Evolutionary conservation across 2,329 filamentous ascomycete species (phyloP).

Genomic region (Fusarium sarcochroum): DNA sequence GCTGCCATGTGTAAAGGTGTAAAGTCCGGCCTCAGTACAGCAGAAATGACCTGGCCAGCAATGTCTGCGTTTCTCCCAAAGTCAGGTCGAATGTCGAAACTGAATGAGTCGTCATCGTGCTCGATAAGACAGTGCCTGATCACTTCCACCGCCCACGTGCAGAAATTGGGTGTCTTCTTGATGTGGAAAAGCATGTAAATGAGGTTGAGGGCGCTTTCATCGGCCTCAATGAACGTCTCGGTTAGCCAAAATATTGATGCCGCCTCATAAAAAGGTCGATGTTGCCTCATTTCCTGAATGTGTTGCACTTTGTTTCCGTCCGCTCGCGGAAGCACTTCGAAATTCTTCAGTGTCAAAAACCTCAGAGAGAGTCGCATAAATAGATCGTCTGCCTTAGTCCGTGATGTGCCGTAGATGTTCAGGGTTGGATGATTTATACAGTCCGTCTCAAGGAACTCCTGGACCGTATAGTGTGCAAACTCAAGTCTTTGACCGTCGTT

Average conservation of each 20-base stretch:
- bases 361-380: neutral
- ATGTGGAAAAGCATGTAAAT: no score
- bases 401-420: neutral
- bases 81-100: no score
- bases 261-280: neutral
- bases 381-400: neutral
- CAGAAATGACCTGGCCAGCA: neutral
- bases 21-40: neutral
- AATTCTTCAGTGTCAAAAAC: neutral
- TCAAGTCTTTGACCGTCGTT: neutral
- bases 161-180: no score
- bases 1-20: neutral
- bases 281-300: no score
- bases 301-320: no score
- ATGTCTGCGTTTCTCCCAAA: neutral
- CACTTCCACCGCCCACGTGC: no score
- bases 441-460: neutral
- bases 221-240: no score
- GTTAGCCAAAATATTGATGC: neutral
- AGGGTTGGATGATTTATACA: neutral
- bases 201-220: no score
- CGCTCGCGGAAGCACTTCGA: neutral
- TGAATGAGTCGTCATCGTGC: no score
- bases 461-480: neutral
- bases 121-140: no score